A percentile compares a stretch with the other conserved stretches of the same genome.
Conservation (phyloP, 169 alveolate species). For the Cryptosporidium muris region DNA sequence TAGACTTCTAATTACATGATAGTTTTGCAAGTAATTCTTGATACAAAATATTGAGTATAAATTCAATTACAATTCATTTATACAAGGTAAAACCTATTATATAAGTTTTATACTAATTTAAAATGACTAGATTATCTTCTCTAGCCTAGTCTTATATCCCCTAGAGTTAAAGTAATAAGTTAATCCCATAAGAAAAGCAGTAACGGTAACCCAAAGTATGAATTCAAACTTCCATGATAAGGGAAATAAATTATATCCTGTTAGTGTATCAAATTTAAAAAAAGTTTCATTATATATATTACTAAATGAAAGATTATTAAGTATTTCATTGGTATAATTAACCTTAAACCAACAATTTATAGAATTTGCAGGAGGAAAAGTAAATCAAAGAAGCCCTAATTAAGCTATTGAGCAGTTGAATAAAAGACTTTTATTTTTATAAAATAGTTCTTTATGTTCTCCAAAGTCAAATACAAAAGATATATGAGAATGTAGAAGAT, state of each 20-base stretch:
- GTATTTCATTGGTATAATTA: not conserved
- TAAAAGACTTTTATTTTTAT: conserved; percentile 32
- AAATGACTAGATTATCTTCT: too few species aligned
- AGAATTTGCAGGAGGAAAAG: conserved; percentile 13
- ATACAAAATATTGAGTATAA: too few species aligned
- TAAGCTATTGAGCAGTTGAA: conserved; percentile 29
- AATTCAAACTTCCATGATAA: conserved; percentile 65
- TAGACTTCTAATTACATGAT: too few species aligned
- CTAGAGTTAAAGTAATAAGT: too few species aligned
- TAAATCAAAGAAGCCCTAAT: conserved; percentile 16
- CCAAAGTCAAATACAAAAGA: conserved; percentile 56
- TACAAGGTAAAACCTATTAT: too few species aligned
- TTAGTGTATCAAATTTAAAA: not conserved
- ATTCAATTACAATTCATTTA: too few species aligned
- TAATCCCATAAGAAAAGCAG: not conserved
- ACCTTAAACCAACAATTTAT: conserved; percentile 35
- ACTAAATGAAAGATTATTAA: not conserved
- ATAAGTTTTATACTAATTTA: too few species aligned
- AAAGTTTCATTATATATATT: not conserved
- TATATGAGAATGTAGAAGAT: conserved; percentile 57
- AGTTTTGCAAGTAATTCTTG: too few species aligned
- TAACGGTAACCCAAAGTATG: conserved; percentile 22
- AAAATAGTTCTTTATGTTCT: conserved; percentile 63
- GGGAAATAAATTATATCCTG: conserved; percentile 44
- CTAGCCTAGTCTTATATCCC: too few species aligned